Conservation (phyloP, 805 yeast species). For the Candida qinlingensis region DNA sequence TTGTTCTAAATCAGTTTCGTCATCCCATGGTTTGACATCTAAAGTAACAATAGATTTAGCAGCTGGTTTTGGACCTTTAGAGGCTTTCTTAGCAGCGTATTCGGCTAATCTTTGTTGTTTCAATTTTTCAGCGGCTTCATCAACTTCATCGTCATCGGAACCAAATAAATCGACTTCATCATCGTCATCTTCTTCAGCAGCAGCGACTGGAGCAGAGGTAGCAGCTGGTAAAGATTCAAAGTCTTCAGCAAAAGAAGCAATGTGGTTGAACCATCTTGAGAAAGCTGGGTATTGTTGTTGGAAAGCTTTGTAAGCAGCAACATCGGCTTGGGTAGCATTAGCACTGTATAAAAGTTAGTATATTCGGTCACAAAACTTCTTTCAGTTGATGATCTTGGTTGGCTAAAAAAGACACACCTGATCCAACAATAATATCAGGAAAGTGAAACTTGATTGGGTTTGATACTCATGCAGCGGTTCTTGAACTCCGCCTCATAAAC, state of each 20-base stretch:
- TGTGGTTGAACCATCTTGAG: slow-evolving; percentile 98
- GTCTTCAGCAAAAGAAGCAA: slow-evolving; percentile 87
- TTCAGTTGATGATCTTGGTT: neutral
- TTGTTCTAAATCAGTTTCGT: slow-evolving; percentile 93
- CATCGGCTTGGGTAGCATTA: slow-evolving; percentile 94
- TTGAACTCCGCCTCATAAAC: slow-evolving; percentile 95
- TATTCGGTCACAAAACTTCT: neutral
- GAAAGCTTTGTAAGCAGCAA: slow-evolving; percentile 89
- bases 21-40: slow-evolving; percentile 99
- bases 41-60: slow-evolving; percentile 96
- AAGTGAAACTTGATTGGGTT: slow-evolving; percentile 38
- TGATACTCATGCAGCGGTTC: slow-evolving; percentile 91
- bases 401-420: neutral
- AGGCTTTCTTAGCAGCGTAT: slow-evolving; percentile 96
- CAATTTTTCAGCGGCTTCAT: slow-evolving; percentile 94
- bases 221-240: slow-evolving; percentile 80
- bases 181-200: slow-evolving; percentile 73
- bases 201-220: slow-evolving; percentile 52
- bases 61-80: slow-evolving; percentile 96
- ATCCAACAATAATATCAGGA: slow-evolving; percentile 26
- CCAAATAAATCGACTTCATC: slow-evolving; percentile 92
- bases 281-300: slow-evolving; percentile 88
- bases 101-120: slow-evolving; percentile 98
- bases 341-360: slow-evolving; percentile 43
- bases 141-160: slow-evolving; percentile 86